A percentile compares a stretch with the other conserved stretches of the same genome.
phyloP scores from a whole-genome alignment of 192 early-diverging fungal genomes.

The Linnemannia hyalina region DNA sequence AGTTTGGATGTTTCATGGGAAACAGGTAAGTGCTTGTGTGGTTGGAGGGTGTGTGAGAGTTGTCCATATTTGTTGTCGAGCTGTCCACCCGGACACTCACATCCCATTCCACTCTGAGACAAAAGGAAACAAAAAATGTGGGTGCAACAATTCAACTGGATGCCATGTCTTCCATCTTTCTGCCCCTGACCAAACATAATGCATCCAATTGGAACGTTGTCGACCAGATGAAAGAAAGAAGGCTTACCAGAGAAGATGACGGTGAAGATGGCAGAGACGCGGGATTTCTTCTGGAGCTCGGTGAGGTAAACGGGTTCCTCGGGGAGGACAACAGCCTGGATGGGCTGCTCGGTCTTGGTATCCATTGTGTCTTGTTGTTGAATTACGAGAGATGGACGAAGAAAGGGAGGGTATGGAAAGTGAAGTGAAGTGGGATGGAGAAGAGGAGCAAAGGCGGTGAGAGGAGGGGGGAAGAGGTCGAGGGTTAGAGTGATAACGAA shows the following conservation, averaged over 20 bases:
- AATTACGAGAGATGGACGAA: background rate
- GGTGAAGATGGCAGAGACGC: slow-evolving; percentile 41
- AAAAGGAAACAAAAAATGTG: background rate
- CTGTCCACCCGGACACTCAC: background rate
- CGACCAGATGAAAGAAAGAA: background rate
- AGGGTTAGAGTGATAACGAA: background rate
- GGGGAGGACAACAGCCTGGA: slow-evolving; percentile 15
- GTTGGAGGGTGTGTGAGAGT: background rate
- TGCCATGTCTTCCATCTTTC: no score
- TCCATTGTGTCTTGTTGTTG: background rate
- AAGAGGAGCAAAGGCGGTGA: background rate
- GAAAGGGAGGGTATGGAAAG: background rate
- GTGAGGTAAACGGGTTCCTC: slow-evolving; percentile 9
- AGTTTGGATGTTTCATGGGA: background rate
- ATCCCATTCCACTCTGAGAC: background rate
- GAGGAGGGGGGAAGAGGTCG: background rate
- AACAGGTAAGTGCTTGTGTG: background rate
- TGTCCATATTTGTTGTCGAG: background rate
- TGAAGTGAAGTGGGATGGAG: background rate
- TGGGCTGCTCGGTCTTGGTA: slow-evolving; percentile 19
- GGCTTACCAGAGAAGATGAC: slow-evolving; percentile 50
- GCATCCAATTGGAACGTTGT: no score
- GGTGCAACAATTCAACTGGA: background rate
- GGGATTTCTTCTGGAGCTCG: background rate
- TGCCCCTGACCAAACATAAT: background rate